Base-by-base conservation (phyloP, 2,329 filamentous ascomycete genomes). In the Xylaria sp. region DNA sequence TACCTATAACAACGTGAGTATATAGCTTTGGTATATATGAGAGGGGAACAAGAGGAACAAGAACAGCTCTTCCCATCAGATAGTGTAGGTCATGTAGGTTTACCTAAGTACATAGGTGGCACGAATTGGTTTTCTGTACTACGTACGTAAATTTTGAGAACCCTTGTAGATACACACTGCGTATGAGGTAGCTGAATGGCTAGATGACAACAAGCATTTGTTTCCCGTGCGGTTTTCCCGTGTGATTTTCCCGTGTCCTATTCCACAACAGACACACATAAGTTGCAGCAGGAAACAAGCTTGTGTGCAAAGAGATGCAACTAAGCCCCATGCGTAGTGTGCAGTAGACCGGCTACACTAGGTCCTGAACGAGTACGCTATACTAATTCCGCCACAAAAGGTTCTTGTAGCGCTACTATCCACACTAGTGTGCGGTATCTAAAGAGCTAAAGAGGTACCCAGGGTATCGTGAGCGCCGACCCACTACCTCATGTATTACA, bases 261-360 rank as follows among this genome's bases (percentile, higher is more conserved):
- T 33, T 54, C 25, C 38, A 38, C 49, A 15, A 51, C 5, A 15
- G n/a, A n/a, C n/a, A n/a, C 20, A 15, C 22, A 7, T n/a, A 38
- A 15, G 20, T 58, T n/a, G 17, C 29, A 15, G 22, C 27, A 54
- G 27, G 27, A n/a, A 13, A 42, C 22, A 50, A 50, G 25, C n/a
- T 29, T 20, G 29, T 36, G 29, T 59, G 65, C 65, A 64, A 69
- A 59, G 15, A 36, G 29, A 54, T 45, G 54, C 11, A 51, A 36
- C 36, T 22, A 38, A 47, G n/a, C 39, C 10, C 47, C 29, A 22
- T 33, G 17, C 25, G 15, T 31, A 22, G 25, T 15, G 39, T 44
- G 17, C 20, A 44, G 17, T 33, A 33, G 15, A 22, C 20, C 22
- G 36, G 36, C 36, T 42, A 20, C n/a, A n/a, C n/a, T n/a, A n/a